A percentile compares a stretch with the other conserved stretches of the same genome.
Conservation (phyloP, 768 basidiomycete species). For the Chalciporus pseudorubinellus region DNA sequence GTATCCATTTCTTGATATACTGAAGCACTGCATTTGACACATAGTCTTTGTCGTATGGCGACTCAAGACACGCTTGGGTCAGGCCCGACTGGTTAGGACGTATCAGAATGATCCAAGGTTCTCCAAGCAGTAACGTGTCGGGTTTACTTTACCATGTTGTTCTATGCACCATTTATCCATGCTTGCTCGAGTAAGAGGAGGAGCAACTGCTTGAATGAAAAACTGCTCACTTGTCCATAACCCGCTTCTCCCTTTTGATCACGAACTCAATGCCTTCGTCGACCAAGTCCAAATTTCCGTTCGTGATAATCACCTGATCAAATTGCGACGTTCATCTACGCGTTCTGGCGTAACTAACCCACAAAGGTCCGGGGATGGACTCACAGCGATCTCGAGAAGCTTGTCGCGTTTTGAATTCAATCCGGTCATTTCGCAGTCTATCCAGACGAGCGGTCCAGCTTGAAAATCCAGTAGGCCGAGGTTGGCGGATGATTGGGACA, state of each 20-base stretch:
- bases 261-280: conserved; percentile 80
- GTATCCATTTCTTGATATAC: conserved; percentile 88
- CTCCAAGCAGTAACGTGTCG: background rate
- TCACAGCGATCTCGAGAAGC: conserved; percentile 74
- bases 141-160: conserved; percentile 70
- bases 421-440: conserved; percentile 90
- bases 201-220: background rate
- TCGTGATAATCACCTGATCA: conserved; percentile 76
- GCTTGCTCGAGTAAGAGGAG: conserved; percentile 34
- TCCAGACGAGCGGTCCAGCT: conserved; percentile 42
- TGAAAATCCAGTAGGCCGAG: background rate
- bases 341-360: background rate
- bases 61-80: conserved; percentile 73
- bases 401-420: conserved; percentile 63
- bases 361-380: background rate
- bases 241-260: conserved; percentile 65
- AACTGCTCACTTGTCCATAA: conserved; percentile 62
- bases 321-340: background rate
- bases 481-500: background rate
- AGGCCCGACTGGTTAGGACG: conserved; percentile 65
- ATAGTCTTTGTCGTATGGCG: conserved; percentile 56
- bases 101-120: background rate
- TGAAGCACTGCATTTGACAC: conserved; percentile 61
- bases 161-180: conserved; percentile 89
- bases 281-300: conserved; percentile 77